phyloP scores from a whole-genome alignment of 1,284 basidiomycete genomes.

The Heimioporus retisporus region DNA sequence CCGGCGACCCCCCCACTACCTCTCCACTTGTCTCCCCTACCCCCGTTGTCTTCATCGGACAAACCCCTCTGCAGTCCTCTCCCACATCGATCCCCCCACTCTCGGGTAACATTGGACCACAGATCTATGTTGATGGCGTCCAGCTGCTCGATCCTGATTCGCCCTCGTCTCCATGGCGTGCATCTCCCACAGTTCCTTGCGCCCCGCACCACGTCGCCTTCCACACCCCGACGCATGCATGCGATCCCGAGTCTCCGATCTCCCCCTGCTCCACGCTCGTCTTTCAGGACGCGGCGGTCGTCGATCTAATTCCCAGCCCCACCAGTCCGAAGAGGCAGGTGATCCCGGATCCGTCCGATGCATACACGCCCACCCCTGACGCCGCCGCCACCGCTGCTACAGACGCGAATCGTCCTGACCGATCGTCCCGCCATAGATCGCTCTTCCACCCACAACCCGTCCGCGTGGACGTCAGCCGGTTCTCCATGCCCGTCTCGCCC shows the following conservation, averaged over 20 bases:
- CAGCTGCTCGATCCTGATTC: too few species aligned
- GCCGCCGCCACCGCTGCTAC: too few species aligned
- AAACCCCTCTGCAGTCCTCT: not conserved
- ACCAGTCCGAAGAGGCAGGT: not conserved
- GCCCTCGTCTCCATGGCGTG: too few species aligned
- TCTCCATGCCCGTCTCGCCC: conserved; percentile 24
- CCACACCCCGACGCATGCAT: not conserved
- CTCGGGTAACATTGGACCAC: not conserved
- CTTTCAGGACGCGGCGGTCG: not conserved
- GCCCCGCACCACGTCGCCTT: conserved; percentile 2
- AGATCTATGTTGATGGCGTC: not conserved
- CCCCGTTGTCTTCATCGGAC: not conserved
- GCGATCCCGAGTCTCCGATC: not conserved
- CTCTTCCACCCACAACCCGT: conserved; percentile 18
- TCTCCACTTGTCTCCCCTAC: too few species aligned
- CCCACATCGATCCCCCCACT: not conserved
- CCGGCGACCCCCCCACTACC: too few species aligned
- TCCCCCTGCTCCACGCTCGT: conserved; percentile 30
- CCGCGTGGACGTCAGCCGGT: conserved; percentile 18
- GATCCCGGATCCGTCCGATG: not conserved
- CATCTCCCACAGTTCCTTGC: too few species aligned
- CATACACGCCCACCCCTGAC: not conserved
- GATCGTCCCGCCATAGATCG: conserved; percentile 14
- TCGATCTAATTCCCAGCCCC: not conserved
- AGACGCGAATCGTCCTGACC: not conserved